Evolutionary conservation across 2,329 filamentous ascomycete genomes (phyloP), one percentile per base, ranked within the genome.

Genomic region (Trichoderma sp.): DNA sequence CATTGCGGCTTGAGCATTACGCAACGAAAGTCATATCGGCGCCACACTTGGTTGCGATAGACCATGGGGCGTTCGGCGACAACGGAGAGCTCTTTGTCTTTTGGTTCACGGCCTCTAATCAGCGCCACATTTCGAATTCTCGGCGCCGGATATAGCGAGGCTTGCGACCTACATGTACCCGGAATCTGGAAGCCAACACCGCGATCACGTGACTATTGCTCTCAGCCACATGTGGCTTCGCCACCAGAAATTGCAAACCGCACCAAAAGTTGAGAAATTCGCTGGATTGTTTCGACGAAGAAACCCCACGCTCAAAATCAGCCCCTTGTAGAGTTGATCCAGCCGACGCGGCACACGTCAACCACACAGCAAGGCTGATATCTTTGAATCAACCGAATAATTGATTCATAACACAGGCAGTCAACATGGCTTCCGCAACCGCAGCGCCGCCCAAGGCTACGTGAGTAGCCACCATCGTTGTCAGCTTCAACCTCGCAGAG

Each of bases 221-320:
- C 70, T 65, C 68, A 70, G 54, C 71, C 30, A 28, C 59, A 37
- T 72, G 77, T 78, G 77, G 76, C 77, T 75, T 69, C 78, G 79
- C 78, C 80, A 79, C 75, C 73, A 64, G 72, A 74, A 74, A 75
- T 72, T 71, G 69, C 37, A 66, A 75, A 74, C 75, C 79, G 76
- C 79, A 80, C 78, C 78, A 81, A 81, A 81, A 80, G 77, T 76
- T 76, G 74, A 76, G 74, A 80, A 81, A 79, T 80, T 80, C 78
- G 74, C 72, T 65, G 69, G 49, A 75, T 75, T 51, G 52, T 49
- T 66, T 66, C 73, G 71, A 73, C 71, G 71, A 78, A 75, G 39
- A 79, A 80, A 79, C 79, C 78, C 77, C 76, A 80, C 78, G 78
- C 79, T 78, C 74, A 74, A 73, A 75, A 71, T 71, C 63, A 26